Base-by-base conservation (phyloP, 768 basidiomycete genomes). In the Daedaleopsis sinensis region DNA sequence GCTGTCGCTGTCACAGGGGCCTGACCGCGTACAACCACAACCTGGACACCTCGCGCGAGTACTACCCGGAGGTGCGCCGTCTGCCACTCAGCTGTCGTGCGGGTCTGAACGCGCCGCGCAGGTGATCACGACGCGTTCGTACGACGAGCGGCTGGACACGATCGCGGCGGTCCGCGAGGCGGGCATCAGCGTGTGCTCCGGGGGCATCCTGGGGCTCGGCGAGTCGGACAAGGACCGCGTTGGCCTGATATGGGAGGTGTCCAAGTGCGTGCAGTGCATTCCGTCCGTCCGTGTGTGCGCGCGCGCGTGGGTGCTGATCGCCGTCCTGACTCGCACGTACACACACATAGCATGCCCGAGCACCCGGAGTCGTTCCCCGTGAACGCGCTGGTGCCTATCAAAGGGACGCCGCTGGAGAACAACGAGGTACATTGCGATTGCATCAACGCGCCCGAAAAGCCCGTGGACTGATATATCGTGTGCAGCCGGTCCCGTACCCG, bases 331-430 rank as follows among this genome's bases (percentile, higher is more conserved):
- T n/a, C n/a, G n/a, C n/a, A n/a, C n/a, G n/a, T n/a, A n/a, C n/a
- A n/a, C n/a, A n/a, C n/a, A n/a, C n/a, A n/a, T 67, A 96, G 94
- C 71, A 89, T 97, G 84, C 89, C 92, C 43, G 92, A 96, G 72
- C 94, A 98, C 69, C 96, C 96, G n/a, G 96, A 98, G 73, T 96
- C 93, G 5, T 98, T 98, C 81, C 96, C 96, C 0, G 96, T 98
- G 62, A 98, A 98, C 73, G 96, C 96, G 15, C 82, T 98, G 58
- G 96, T 98, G 1, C 95, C 96, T 15, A 98, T 98, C 63, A 82
- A 89, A 65, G 96, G 96, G 38, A 98, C 96, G 6, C 96, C 96
- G 13, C 77, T 98, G 49, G 95, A 95, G 75, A 79, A 82, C 61
- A 98, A 98, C 70, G 91, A 96, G 74, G 94, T 89, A 68, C 42